phyloP scores from a whole-genome alignment of 2,329 filamentous ascomycete genomes.

The Thermothelomyces thermophilus region DNA sequence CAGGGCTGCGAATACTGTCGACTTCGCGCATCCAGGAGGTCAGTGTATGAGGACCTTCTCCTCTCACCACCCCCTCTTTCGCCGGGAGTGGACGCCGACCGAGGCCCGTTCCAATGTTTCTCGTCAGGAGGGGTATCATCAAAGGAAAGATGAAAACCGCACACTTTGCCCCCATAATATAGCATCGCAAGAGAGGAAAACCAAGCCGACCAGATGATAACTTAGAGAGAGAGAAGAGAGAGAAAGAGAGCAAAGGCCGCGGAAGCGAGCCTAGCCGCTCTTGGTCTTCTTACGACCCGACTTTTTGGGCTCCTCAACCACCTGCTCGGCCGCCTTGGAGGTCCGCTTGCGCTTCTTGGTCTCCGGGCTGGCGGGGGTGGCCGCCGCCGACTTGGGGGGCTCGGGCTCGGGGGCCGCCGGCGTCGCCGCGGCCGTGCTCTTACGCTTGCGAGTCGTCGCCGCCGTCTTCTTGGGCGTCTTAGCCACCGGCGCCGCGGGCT shows the following conservation, averaged over 20 bases:
- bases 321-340: conserved; percentile 48
- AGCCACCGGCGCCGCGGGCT: conserved; percentile 32
- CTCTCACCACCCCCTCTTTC: not conserved
- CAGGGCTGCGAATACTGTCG: not conserved
- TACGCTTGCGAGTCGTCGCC: conserved; percentile 47
- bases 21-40: not conserved
- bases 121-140: conserved; percentile 14
- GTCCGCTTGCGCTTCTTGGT: conserved; percentile 55
- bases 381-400: conserved; percentile 33
- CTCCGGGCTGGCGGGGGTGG: conserved; percentile 48
- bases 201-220: conserved; percentile 15
- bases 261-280: conserved; percentile 29
- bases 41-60: no score
- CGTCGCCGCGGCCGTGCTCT: conserved; percentile 37
- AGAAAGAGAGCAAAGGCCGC: conserved; percentile 24
- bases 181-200: conserved; percentile 29
- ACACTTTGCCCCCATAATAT: conserved; percentile 10
- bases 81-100: not conserved
- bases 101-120: not conserved
- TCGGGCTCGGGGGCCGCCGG: conserved; percentile 41
- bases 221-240: not conserved
- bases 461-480: conserved; percentile 56
- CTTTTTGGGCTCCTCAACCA: conserved; percentile 54
- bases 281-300: conserved; percentile 53
- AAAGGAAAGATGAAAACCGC: conserved; percentile 15